phyloP scores from a whole-genome alignment of 2,329 filamentous ascomycete genomes.

The Aspergillus vadensis region DNA sequence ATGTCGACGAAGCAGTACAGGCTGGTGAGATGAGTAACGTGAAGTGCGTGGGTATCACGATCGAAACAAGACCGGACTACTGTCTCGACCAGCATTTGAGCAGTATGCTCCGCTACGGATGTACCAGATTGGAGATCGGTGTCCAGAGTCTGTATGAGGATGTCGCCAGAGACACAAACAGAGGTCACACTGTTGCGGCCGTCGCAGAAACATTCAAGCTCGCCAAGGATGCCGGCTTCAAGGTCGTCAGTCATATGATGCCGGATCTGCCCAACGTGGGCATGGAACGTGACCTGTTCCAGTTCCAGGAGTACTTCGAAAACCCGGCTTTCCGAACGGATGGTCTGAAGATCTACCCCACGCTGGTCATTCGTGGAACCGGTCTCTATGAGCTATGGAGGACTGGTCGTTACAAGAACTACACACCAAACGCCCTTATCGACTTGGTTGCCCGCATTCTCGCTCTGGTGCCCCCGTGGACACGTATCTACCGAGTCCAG shows the following conservation, averaged over 20 bases:
- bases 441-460: slow-evolving; percentile 96
- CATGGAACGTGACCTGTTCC: slow-evolving; percentile 95
- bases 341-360: slow-evolving; percentile 96
- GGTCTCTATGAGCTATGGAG: slow-evolving; percentile 97
- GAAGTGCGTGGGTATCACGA: slow-evolving; percentile 98
- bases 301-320: slow-evolving; percentile 97
- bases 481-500: slow-evolving; percentile 96
- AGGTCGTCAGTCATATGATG: slow-evolving; percentile 99
- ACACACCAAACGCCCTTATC: slow-evolving; percentile 94
- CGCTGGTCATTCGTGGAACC: slow-evolving; percentile 92
- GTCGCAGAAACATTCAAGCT: slow-evolving; percentile 96
- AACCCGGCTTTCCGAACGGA: slow-evolving; percentile 95
- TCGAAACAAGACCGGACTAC: slow-evolving; percentile 96
- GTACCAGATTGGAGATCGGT: slow-evolving; percentile 89
- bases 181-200: slow-evolving; percentile 91
- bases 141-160: slow-evolving; percentile 98
- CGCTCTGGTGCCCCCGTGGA: slow-evolving; percentile 94
- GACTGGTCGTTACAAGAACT: slow-evolving; percentile 96
- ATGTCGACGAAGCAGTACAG: slow-evolving; percentile 92
- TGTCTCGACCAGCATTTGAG: slow-evolving; percentile 93
- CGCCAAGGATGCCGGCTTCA: slow-evolving; percentile 98
- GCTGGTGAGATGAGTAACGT: slow-evolving; percentile 95
- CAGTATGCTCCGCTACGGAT: slow-evolving; percentile 96
- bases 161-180: slow-evolving; percentile 95
- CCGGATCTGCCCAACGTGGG: slow-evolving; percentile 96